A percentile compares a stretch with the other conserved stretches of the same genome.
Conservation (phyloP, 2,329 filamentous ascomycete genomes). For the Plectosphaerella sp. region DNA sequence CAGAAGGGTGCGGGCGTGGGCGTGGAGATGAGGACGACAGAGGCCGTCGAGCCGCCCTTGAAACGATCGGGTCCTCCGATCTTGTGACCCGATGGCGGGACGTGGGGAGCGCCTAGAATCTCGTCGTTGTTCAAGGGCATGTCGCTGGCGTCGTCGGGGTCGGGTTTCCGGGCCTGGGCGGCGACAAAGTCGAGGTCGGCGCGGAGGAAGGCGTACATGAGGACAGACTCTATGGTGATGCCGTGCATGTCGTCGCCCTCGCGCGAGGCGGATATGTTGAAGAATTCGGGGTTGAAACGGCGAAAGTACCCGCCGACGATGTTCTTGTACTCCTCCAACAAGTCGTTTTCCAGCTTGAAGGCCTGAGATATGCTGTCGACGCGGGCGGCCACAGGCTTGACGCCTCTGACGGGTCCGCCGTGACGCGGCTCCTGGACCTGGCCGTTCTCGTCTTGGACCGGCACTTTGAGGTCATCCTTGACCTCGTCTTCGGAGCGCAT, state of each 20-base stretch:
- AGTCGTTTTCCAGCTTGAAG: constrained; percentile 61
- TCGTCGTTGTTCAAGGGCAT: constrained; percentile 80
- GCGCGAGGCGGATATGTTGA: constrained; percentile 36
- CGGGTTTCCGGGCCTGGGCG: constrained; percentile 79
- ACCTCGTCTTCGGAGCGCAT: constrained; percentile 47
- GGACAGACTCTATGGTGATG: constrained; percentile 67
- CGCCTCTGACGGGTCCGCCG: constrained; percentile 29
- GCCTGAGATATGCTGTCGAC: constrained; percentile 56
- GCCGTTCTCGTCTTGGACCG: constrained; percentile 22
- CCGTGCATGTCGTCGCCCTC: constrained; percentile 12
- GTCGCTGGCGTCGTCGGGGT: constrained; percentile 66
- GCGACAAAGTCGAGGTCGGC: constrained; percentile 93
- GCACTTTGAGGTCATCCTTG: constrained; percentile 29
- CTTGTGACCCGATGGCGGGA: constrained; percentile 48
- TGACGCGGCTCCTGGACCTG: constrained; percentile 31
- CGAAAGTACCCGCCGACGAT: constrained; percentile 93
- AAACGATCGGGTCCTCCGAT: constrained; percentile 78
- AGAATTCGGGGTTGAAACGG: constrained; percentile 80
- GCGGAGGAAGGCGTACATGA: constrained; percentile 89
- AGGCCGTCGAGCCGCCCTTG: constrained; percentile 90
- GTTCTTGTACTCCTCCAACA: constrained; percentile 74
- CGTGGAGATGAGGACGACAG: constrained; percentile 84
- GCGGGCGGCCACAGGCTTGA: constrained; percentile 41
- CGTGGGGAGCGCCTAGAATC: constrained; percentile 62
- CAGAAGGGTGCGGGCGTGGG: constrained; percentile 90